phyloP scores from a whole-genome alignment of 2,329 filamentous ascomycete genomes.

The Dothistroma pini region DNA sequence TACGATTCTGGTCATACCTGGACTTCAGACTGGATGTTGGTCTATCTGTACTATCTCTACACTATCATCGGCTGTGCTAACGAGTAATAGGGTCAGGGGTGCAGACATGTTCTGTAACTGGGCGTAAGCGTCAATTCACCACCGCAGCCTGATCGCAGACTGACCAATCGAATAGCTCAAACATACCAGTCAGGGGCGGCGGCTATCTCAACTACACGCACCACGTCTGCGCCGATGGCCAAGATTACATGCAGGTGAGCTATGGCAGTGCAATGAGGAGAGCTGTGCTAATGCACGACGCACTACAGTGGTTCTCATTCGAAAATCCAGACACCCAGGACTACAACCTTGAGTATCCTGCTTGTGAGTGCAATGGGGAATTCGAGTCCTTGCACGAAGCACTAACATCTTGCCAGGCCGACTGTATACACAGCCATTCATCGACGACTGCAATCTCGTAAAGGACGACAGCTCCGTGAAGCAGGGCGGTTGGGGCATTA shows the following conservation, averaged over 20 bases:
- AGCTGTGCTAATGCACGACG: not conserved
- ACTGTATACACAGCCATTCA: not conserved
- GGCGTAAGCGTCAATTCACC: not conserved
- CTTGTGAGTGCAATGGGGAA: not conserved
- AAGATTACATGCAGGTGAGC: not conserved
- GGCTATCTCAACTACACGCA: not conserved
- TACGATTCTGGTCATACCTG: not conserved
- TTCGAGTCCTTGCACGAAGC: not conserved
- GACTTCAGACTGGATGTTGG: not conserved
- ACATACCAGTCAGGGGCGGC: not conserved
- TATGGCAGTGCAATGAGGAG: not conserved
- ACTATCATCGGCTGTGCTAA: no score
- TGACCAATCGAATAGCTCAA: no score
- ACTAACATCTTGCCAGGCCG: not conserved
- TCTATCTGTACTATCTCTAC: no score
- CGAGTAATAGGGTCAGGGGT: not conserved
- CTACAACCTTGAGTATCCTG: not conserved
- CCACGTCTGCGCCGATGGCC: not conserved
- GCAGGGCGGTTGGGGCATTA: slow-evolving; percentile 1
- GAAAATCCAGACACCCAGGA: not conserved
- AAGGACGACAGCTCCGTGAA: not conserved
- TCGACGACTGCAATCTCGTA: slow-evolving; percentile 32
- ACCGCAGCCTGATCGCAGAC: not conserved
- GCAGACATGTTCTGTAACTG: not conserved
- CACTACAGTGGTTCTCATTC: not conserved